Evolutionary conservation across 2,329 filamentous ascomycete genomes (phyloP), one percentile per base, ranked within the genome.

Genomic region (Aspergillus pseudonomiae): DNA sequence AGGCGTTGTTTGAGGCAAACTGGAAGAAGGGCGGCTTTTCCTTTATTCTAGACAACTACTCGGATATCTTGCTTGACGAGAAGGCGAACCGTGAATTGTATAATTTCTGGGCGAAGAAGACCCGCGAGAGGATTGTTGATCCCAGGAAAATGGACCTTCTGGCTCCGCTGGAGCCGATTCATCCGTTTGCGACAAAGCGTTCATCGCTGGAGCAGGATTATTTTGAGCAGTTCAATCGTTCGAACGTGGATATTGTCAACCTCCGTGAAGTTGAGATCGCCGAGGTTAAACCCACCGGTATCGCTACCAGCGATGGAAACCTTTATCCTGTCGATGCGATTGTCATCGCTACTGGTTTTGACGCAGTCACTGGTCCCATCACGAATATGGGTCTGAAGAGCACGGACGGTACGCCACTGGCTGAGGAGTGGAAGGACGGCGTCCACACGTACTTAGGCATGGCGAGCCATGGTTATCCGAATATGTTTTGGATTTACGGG

Each of bases 111-210:
- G 78, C 77, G 1, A 79, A 81, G 66, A 86, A 86, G 71, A 81
- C 80, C 0, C 80, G 84, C 1, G 77, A 74, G 4, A 79, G 86
- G 2, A 80, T 89, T 50, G 73, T 77, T 0, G 84, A 89, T 65
- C 78, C 83, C 0, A 74, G 73, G 43, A 81, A 82, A 70, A 73
- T 80, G 45, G 83, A 88, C 19, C 64, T 88, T 1, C 78, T 89
- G 6, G 85, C 84, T 0, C 87, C 87, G 0, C 63, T 79, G 3
- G 74, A 84, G 53, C 82, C 81, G 73, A 85, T 82, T 1, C 83
- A 88, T 67, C 82, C 79, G 24, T 87, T 86, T 66, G 86, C 83
- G 12, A 76, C 80, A 50, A 89, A 86, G 75, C 79, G 85, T 0
- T 76, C 76, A 4, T 80, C 74, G 1, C 75, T 85, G 0, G 85